These are phyloP conservation scores for Pichia sp. DNA, from an alignment of 1,139 yeast genomes.

Conservation along the genomic window DNA sequence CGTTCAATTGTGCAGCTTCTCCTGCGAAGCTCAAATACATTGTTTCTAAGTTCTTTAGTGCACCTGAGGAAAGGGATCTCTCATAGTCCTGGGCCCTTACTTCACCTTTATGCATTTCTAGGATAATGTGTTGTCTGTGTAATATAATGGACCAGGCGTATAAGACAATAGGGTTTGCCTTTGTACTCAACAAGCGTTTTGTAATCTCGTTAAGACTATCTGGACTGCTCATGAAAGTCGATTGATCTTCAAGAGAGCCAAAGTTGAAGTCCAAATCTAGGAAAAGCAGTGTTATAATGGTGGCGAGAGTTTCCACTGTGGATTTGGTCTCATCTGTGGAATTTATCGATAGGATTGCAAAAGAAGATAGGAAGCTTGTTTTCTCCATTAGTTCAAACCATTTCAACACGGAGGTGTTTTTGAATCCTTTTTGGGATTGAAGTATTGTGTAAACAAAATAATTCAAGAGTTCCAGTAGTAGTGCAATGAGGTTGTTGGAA, in stretches of 20 bases:
- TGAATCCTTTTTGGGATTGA: constrained; percentile 32
- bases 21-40: constrained; percentile 38
- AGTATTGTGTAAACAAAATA: constrained; percentile 41
- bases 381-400: constrained; percentile 59
- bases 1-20: constrained; percentile 43
- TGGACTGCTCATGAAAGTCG: constrained; percentile 44
- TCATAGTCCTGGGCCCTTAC: constrained; percentile 19
- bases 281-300: constrained; percentile 47
- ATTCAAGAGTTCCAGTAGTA: constrained; percentile 40
- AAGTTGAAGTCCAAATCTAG: constrained; percentile 51
- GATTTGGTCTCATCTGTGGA: constrained; percentile 18
- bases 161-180: constrained; percentile 45
- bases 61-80: constrained; percentile 21
- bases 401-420: constrained; percentile 34
- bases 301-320: constrained; percentile 46
- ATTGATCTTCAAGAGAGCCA: constrained; percentile 36
- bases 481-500: constrained; percentile 2
- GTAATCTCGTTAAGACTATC: constrained; percentile 35
- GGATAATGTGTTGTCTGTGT: constrained; percentile 49
- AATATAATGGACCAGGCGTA: constrained; percentile 72
- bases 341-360: neutral
- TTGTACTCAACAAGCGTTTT: constrained; percentile 35
- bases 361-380: constrained; percentile 36
- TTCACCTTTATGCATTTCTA: constrained; percentile 38
- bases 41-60: constrained; percentile 23